Base-by-base conservation (phyloP, 176 grass and related monocot species). In the Panicum miliaceum region DNA sequence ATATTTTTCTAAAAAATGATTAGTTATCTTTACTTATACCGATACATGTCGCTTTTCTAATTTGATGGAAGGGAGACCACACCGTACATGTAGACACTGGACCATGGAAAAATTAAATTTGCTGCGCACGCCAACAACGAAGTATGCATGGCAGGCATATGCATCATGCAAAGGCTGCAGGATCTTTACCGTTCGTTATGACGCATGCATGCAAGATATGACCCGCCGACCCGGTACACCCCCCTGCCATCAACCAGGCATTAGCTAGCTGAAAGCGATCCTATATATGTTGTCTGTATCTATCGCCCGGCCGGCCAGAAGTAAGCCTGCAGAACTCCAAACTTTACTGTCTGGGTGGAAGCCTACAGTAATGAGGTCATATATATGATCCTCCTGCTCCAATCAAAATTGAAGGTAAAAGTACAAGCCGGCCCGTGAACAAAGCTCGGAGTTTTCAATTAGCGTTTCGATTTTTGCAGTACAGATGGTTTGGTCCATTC, bases 111-210 rank as follows among this genome's bases (percentile, higher is more conserved):
- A 72, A 72, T 71, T 71, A 77, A 56, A 2, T 41, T 29, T 69
- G 64, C 51, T 60, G 23, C 52, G 23, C 52, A 52, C 63, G n/a
- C 32, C 52, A 50, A 38, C 29, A 22, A 48, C 51, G 34, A 60
- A 59, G 25, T 42, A 47, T 25, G 47, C 27, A 65, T 42, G 61
- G 0, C 77, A 67, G 72, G 22, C 9, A 35, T 35, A 87, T 67
- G 71, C 38, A 51, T 72, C 54, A 73, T 85, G 52, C n/a, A 78
- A 71, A 85, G 34, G 84, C 84, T 79, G 75, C 75, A 68, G 12
- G 64, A 80, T 80, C 45, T 68, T 68, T 38, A 53, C 63, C 48
- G 64, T 81, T 67, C 9, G 42, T 80, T 37, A 52, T 51, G 45
- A 50, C 52, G 51, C 73, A 57, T 80, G 61, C 75, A 79, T 64